Percentiles rank a stretch among this genome's conserved stretches.
Conservation (phyloP, 805 yeast species). For the Peterozyma xylosa region DNA sequence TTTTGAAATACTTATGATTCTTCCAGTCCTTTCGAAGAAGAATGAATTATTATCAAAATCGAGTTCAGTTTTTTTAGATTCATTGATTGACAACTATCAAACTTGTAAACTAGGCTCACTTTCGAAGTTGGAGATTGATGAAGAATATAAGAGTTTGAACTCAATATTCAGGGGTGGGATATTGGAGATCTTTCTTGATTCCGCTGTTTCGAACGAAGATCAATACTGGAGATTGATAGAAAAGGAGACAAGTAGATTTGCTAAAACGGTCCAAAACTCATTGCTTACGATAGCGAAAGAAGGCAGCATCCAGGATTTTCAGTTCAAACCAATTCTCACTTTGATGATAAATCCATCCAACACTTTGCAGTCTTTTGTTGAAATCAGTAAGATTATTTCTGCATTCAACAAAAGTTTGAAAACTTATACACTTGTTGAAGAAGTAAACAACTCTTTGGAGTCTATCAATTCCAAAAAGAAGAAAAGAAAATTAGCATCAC, state of each 20-base stretch:
- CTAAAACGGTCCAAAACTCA: conserved; percentile 8
- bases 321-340: conserved; percentile 41
- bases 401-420: conserved; percentile 32
- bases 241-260: neutral
- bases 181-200: neutral
- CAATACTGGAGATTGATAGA: neutral
- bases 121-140: neutral
- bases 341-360: conserved; percentile 39
- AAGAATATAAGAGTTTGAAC: neutral
- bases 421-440: conserved; percentile 1
- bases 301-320: conserved; percentile 9
- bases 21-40: conserved; percentile 11
- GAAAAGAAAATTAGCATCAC: conserved; percentile 15
- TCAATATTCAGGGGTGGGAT: conserved; percentile 1
- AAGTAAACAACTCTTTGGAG: conserved; percentile 10
- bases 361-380: conserved; percentile 35
- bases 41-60: conserved; percentile 10
- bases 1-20: conserved; percentile 42
- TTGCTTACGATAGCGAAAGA: neutral
- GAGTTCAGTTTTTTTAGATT: conserved; percentile 27
- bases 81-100: conserved; percentile 34
- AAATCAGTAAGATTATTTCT: conserved; percentile 37
- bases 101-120: conserved; percentile 41
- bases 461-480: conserved; percentile 17
- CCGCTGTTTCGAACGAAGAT: neutral